These are phyloP conservation scores for Penstemon barbatus DNA, from an alignment of 257 asterid genomes.

Conservation along the genomic window DNA sequence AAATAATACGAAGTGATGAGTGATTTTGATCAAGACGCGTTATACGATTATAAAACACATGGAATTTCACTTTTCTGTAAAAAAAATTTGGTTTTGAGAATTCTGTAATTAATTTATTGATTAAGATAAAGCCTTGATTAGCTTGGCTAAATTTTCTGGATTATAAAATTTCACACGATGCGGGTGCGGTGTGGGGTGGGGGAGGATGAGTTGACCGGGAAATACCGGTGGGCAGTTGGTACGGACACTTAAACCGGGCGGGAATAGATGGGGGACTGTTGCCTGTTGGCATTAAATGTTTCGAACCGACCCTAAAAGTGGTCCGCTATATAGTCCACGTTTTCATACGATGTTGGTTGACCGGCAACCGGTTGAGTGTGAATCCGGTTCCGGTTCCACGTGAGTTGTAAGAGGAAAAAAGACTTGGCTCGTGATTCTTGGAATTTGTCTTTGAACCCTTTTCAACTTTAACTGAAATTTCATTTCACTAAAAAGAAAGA, in stretches of 20 bases:
- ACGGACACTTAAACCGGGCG: slow-evolving; percentile 37
- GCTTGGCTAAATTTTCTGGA: slow-evolving; percentile 5
- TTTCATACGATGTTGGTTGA: slow-evolving; percentile 46
- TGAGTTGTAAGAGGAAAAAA: slow-evolving; percentile 18
- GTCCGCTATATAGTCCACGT: slow-evolving; percentile 30
- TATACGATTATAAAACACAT: too few relatives aligned
- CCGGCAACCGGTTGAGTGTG: slow-evolving; percentile 63
- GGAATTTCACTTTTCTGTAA: too few relatives aligned
- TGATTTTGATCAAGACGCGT: too few relatives aligned
- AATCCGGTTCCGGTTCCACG: slow-evolving; percentile 40
- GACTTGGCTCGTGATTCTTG: slow-evolving; percentile 22
- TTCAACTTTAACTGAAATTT: slow-evolving; percentile 16
- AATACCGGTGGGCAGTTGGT: slow-evolving; percentile 61
- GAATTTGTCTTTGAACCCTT: slow-evolving; percentile 24
- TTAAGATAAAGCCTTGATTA: neutral
- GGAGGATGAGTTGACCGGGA: slow-evolving; percentile 46
- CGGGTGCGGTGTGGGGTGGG: neutral
- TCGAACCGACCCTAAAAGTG: slow-evolving; percentile 36
- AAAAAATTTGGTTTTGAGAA: too few relatives aligned
- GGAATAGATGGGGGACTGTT: slow-evolving; percentile 32
- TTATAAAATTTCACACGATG: neutral
- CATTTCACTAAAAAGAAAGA: neutral
- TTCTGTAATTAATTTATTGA: neutral
- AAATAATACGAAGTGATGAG: too few relatives aligned
- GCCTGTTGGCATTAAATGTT: slow-evolving; percentile 44